A percentile compares a stretch with the other conserved stretches of the same genome.
These are phyloP conservation scores for Huntiella omanensis DNA, from an alignment of 2,329 filamentous ascomycete genomes.

Conservation along the genomic window DNA sequence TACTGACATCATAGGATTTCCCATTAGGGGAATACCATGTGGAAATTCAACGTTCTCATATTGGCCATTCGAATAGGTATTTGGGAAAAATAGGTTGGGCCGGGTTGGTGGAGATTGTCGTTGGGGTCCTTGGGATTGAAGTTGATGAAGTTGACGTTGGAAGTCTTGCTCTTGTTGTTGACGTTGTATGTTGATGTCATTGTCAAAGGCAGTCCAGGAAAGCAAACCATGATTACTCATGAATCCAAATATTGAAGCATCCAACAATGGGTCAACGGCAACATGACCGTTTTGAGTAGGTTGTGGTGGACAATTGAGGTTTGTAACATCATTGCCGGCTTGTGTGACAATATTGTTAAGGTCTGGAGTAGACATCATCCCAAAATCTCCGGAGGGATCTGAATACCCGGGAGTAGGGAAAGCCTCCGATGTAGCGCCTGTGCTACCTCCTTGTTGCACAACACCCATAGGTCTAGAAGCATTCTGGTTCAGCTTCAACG, in stretches of 20 bases:
- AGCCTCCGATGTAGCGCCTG: constrained; percentile 1
- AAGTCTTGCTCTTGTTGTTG: neutral
- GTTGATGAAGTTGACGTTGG: neutral
- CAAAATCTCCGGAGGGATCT: neutral
- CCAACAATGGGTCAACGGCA: neutral
- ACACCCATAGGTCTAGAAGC: neutral
- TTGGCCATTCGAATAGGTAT: neutral
- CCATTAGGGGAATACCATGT: neutral
- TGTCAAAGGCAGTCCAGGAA: neutral
- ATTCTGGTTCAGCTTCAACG: neutral
- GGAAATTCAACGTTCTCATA: too few species aligned
- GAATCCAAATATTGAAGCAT: constrained; percentile 2
- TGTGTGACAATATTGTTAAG: neutral
- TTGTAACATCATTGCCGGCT: neutral
- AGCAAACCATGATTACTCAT: neutral
- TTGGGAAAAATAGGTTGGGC: neutral
- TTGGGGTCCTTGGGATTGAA: neutral
- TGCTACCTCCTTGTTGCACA: neutral
- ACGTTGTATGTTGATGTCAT: neutral
- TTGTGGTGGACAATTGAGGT: neutral
- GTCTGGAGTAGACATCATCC: neutral
- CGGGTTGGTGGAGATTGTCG: neutral
- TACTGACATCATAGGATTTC: neutral
- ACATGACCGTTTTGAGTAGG: neutral
- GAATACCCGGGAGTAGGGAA: neutral